Evolutionary conservation across 1,284 basidiomycete species (phyloP), one percentile per base, ranked within the genome.

Genomic region (Ceratobasidium sp.): DNA sequence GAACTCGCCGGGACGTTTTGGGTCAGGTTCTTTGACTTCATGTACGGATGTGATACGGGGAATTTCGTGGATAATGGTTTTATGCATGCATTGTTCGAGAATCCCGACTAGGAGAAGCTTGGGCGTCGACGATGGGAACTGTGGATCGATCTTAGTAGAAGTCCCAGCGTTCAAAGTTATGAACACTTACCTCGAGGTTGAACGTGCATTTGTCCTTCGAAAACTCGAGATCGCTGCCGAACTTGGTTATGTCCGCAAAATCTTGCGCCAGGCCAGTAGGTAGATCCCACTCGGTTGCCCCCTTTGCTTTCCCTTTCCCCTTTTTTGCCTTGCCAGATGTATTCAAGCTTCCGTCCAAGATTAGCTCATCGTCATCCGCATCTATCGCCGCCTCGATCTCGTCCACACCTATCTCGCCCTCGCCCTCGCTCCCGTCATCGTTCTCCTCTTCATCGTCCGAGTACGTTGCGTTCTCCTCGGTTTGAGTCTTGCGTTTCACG

Each of bases 41-140:
- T 76, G 78, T 5, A 96, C 94, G 84, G 93, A 95, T 2, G 89
- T 89, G 82, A 99, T 97, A 33, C 92, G 91, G 9, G 92, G 90
- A 77, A 98, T 95, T 84, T 98, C 94, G 78, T 96, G 94, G 78
- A 99, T 88, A 79, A 98, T 88, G 1, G 95, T 93, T 76, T 91
- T 90, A 75, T 91, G 88, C 84, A 96, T 98, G 20, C 92, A 91
- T 77, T 92, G 89, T 84, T 98, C 96, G 76, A 98, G 89, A 79
- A 98, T 91, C 75, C 96, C 96, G 71, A 98, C 95, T 48, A 99
- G 89, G 44, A 99, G 88, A 54, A 99, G 88, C 85, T 98, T 98
- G 33, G 96, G 96, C 83, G 95, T 90, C 82, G 91, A 88, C 62
- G 90, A 87, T 26, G 86, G 84, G 84, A 93, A 93, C 93, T 94